Conservation (phyloP, 306 rosid species). For the Cyamopsis tetragonoloba region DNA sequence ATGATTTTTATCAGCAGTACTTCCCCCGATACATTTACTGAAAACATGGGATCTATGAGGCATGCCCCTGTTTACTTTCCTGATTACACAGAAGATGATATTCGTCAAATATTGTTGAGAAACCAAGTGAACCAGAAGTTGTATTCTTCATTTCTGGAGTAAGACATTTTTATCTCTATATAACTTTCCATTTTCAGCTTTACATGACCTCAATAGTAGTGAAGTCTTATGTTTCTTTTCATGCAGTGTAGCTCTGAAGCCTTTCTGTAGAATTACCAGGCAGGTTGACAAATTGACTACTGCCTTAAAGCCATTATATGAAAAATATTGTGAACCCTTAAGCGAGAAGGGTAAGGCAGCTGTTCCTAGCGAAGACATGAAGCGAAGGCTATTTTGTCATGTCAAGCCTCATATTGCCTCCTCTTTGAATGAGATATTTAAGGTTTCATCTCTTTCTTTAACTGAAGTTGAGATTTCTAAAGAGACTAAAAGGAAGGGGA, state of each 20-base stretch:
- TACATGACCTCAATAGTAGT: slow-evolving; percentile 14
- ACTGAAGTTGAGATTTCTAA: slow-evolving; percentile 37
- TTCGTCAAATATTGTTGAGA: slow-evolving; percentile 55
- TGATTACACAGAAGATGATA: slow-evolving; percentile 71
- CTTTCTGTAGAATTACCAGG: slow-evolving; percentile 72
- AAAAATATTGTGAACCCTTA: slow-evolving; percentile 63
- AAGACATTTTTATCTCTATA: slow-evolving; percentile 17
- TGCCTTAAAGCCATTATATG: slow-evolving; percentile 55
- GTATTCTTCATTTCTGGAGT: slow-evolving; percentile 81
- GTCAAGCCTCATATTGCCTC: slow-evolving; percentile 62
- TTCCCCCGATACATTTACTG: slow-evolving; percentile 80
- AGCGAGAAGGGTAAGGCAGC: slow-evolving; percentile 39
- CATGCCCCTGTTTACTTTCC: slow-evolving; percentile 70
- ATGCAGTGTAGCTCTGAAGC: slow-evolving; percentile 60
- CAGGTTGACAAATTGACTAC: slow-evolving; percentile 64
- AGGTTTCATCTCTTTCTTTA: slow-evolving; percentile 50
- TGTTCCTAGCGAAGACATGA: slow-evolving; percentile 64
- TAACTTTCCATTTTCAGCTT: slow-evolving; percentile 4
- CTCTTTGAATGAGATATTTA: slow-evolving; percentile 72
- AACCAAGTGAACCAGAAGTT: slow-evolving; percentile 64
- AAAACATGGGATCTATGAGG: slow-evolving; percentile 71
- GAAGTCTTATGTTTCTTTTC: slow-evolving; percentile 22
- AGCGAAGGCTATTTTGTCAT: slow-evolving; percentile 50
- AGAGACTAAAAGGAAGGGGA: slow-evolving; percentile 51
- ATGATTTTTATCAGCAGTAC: slow-evolving; percentile 76